These are phyloP conservation scores for Phytophthora cactorum DNA, from an alignment of 352 stramenopile genomes.

Conservation along the genomic window DNA sequence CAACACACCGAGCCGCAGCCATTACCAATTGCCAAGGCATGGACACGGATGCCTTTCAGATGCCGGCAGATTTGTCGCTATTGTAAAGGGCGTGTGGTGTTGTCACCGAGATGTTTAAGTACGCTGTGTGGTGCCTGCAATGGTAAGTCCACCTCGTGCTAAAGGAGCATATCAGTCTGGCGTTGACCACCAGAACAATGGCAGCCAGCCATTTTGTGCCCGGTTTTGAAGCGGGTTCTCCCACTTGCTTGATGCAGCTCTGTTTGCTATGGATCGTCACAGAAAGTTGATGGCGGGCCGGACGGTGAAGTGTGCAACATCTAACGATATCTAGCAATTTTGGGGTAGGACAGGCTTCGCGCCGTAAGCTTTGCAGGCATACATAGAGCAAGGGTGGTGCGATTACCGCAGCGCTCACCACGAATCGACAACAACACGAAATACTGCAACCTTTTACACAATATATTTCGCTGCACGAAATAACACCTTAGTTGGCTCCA, in stretches of 20 bases:
- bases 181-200: constrained; percentile 3
- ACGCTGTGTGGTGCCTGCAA: neutral
- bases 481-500: neutral
- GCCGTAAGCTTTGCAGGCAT: constrained; percentile 17
- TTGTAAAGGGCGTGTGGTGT: neutral
- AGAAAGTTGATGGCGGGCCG: neutral
- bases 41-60: constrained; percentile 12
- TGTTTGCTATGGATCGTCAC: neutral
- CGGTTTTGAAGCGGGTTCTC: constrained; percentile 11
- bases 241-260: constrained; percentile 1
- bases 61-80: neutral
- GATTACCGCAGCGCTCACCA: constrained; percentile 25
- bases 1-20: constrained; percentile 13
- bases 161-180: constrained; percentile 8
- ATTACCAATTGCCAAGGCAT: constrained; percentile 22
- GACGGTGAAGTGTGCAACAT: neutral
- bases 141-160: neutral
- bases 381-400: constrained; percentile 23
- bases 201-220: constrained; percentile 25
- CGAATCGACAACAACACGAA: constrained; percentile 10
- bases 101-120: neutral
- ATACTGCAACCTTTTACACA: constrained; percentile 6
- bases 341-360: constrained; percentile 20
- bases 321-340: constrained; percentile 4
- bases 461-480: constrained; percentile 37